Conservation (phyloP, 176 grass and related monocot species). For the Puya raimondii region DNA sequence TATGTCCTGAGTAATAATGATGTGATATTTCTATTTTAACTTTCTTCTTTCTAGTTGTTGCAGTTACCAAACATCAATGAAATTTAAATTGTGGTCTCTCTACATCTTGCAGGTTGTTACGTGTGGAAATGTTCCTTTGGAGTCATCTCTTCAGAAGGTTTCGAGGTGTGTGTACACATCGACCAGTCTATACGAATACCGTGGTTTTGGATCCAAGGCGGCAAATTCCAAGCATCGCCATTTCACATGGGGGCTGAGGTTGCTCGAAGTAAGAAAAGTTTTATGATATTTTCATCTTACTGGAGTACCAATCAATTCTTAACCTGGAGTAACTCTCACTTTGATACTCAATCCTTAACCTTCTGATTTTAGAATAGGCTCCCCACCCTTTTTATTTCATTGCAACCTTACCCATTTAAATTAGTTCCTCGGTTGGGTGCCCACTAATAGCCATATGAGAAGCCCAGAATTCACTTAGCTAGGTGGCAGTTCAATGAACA, state of each 20-base stretch:
- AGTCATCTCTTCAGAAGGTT: constrained; percentile 15
- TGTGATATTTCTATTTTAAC: not conserved
- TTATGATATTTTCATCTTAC: not conserved
- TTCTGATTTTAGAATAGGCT: not conserved
- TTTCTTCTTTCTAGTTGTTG: not conserved
- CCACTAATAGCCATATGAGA: too few species aligned
- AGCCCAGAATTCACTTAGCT: too few species aligned
- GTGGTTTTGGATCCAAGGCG: constrained; percentile 10
- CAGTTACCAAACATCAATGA: not conserved
- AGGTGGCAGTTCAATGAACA: too few species aligned
- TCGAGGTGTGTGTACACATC: constrained; percentile 18
- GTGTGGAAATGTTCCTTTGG: constrained; percentile 2
- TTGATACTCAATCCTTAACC: too few species aligned
- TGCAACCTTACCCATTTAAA: not conserved
- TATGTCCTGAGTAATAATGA: too few species aligned
- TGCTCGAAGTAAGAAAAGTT: constrained; percentile 5
- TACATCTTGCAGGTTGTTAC: constrained; percentile 6
- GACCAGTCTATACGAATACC: constrained; percentile 15
- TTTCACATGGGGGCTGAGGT: constrained; percentile 21
- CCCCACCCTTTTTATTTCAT: not conserved
- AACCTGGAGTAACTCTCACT: too few species aligned
- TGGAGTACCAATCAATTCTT: too few species aligned
- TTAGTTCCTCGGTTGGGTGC: too few species aligned
- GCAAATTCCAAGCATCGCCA: constrained; percentile 15
- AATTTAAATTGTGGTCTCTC: not conserved